phyloP scores from a whole-genome alignment of 177 flowering plant genomes.

The Vitis hybrid region DNA sequence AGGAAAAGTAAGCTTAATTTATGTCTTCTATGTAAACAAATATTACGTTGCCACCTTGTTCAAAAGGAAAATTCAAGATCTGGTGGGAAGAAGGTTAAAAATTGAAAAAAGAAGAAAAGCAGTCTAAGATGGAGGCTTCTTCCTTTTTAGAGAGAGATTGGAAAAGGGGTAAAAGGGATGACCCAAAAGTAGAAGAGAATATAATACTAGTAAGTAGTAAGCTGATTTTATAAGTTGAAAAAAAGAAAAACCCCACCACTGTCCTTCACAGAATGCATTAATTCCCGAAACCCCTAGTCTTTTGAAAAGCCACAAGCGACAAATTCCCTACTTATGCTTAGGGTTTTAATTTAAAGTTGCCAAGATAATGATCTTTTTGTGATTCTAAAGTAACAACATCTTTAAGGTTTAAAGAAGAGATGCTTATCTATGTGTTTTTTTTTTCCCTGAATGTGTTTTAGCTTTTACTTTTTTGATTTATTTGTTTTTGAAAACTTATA shows the following conservation, averaged over 20 bases:
- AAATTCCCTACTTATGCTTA: slow-evolving; percentile 59
- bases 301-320: slow-evolving; percentile 42
- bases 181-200: slow-evolving; percentile 34
- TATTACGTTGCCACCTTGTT: slow-evolving; percentile 2
- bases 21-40: neutral
- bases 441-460: slow-evolving; percentile 5
- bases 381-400: slow-evolving; percentile 59
- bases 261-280: slow-evolving; percentile 23
- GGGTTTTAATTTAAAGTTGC: slow-evolving; percentile 36
- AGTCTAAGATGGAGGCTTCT: slow-evolving; percentile 39
- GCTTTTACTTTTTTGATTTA: slow-evolving; percentile 1
- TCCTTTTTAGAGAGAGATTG: slow-evolving; percentile 20
- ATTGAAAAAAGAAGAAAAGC: slow-evolving; percentile 15
- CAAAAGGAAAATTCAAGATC: neutral
- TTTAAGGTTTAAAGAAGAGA: slow-evolving; percentile 54
- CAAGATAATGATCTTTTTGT: slow-evolving; percentile 43
- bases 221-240: slow-evolving; percentile 11
- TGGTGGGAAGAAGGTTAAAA: neutral
- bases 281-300: slow-evolving; percentile 24
- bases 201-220: slow-evolving; percentile 23
- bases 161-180: slow-evolving; percentile 21
- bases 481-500: slow-evolving; percentile 11
- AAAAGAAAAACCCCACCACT: slow-evolving; percentile 17
- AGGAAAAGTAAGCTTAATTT: too few relatives aligned
- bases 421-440: slow-evolving; percentile 33